Evolutionary conservation across 2,329 filamentous ascomycete species (phyloP), one percentile per base, ranked within the genome.

Genomic region (Fusarium cyanostomum): DNA sequence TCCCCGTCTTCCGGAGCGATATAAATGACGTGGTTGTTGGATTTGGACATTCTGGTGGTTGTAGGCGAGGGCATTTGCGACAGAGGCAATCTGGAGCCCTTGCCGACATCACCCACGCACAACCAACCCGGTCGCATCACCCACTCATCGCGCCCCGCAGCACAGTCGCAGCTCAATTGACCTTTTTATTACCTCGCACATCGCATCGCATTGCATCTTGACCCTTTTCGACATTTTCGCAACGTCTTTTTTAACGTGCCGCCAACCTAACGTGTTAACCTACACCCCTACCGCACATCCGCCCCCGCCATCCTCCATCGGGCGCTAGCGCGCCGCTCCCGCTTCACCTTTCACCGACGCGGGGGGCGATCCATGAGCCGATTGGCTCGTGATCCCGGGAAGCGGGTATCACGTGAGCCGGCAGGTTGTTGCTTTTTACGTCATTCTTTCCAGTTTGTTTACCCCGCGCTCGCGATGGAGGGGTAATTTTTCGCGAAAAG

Each of bases 321-420:
- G n/a, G 38, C 10, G 16, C 59, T 70, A 70, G 68, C 56, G 54
- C 53, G 41, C 59, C 66, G 61, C 54, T 70, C 64, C 64, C 62
- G 64, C 41, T n/a, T 56, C 63, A 64, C 42, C 57, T 21, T 50
- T 52, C 58, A 55, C 56, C 58, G 44, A 61, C 64, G 64, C 53
- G 64, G 61, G 64, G 49, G 39, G n/a, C 15, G 45, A 39, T 52
- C 21, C 26, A 15, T n/a, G 13, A 64, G 44, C 55, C 62, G 61
- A 69, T 70, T 71, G 68, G 68, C 13, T 21, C 3, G 3, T 7
- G 2, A 30, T 4, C 3, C 12, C 11, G 6, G 16, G 4, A 30
- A 41, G 13, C 2, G 0, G 0, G 1, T 0, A 5, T 63, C 66
- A 69, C 61, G 63, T 66, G 58, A 63, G 35, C 15, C 0, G 5